Percentiles rank a stretch among this genome's conserved stretches.
These are phyloP conservation scores for Penicillium longicatenatum DNA, from an alignment of 495 filamentous ascomycete species.

Conservation along the genomic window DNA sequence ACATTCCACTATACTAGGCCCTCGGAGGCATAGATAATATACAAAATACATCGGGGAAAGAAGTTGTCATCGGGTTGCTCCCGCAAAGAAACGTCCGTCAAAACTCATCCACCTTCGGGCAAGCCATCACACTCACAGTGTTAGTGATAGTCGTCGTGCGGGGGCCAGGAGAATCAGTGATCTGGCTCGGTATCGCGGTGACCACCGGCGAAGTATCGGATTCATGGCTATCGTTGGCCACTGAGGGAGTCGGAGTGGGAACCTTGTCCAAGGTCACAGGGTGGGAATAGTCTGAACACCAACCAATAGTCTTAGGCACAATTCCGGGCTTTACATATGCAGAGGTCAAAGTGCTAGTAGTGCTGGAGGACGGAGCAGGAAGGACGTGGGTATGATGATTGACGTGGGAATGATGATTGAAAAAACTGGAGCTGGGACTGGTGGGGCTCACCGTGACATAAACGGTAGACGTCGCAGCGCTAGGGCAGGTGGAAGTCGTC, in stretches of 20 bases:
- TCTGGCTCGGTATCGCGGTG: not conserved
- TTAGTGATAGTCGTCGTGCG: conserved; percentile 7
- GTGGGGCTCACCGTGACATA: conserved; percentile 31
- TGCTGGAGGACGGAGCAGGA: conserved; percentile 9
- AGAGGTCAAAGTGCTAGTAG: conserved; percentile 13
- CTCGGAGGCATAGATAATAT: not conserved
- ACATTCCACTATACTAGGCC: not conserved
- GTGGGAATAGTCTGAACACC: conserved; percentile 31
- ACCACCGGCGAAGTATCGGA: not conserved
- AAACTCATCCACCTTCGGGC: not conserved
- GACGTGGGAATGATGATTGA: conserved; percentile 17
- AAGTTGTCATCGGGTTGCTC: not conserved
- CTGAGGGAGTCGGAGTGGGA: conserved; percentile 15
- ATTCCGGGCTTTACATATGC: conserved; percentile 24
- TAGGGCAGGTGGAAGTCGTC: conserved; percentile 12
- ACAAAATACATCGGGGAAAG: not conserved
- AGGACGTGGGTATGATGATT: conserved; percentile 2
- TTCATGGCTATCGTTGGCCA: not conserved
- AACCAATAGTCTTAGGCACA: conserved; percentile 32
- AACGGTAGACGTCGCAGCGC: conserved; percentile 19
- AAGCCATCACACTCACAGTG: conserved; percentile 7
- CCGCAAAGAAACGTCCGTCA: not conserved
- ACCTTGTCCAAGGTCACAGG: conserved; percentile 25
- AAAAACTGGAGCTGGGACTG: conserved; percentile 16
- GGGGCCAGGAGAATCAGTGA: not conserved